Percentiles rank a stretch among this genome's conserved stretches.
Evolutionary conservation across 768 basidiomycete species (phyloP).

Genomic region (Auriscalpium orientale): DNA sequence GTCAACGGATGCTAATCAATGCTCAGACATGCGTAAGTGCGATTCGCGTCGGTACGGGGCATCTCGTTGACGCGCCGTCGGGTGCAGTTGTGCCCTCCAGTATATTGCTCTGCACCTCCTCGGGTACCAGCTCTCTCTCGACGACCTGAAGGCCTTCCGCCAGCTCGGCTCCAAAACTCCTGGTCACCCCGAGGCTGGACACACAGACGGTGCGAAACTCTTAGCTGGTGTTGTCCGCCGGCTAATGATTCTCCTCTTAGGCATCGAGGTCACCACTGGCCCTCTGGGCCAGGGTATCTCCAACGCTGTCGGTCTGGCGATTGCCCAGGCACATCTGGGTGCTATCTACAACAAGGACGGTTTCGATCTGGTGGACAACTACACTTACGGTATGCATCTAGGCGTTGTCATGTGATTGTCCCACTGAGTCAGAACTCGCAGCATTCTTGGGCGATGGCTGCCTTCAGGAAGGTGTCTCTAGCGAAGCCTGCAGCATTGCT

Average conservation of each 20-base stretch:
- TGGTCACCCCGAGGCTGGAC: constrained; percentile 80
- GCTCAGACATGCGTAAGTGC: constrained; percentile 65
- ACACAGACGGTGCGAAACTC: constrained; percentile 47
- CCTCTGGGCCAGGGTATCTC: constrained; percentile 94
- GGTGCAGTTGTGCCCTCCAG: constrained; percentile 78
- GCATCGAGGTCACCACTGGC: constrained; percentile 89
- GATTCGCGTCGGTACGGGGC: background rate
- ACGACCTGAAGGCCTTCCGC: constrained; percentile 91
- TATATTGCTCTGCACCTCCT: constrained; percentile 88
- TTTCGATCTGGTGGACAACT: constrained; percentile 77
- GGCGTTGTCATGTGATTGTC: no score
- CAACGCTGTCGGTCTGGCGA: constrained; percentile 89
- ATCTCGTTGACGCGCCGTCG: background rate
- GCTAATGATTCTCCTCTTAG: constrained; percentile 24
- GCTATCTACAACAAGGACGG: constrained; percentile 87
- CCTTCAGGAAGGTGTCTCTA: constrained; percentile 94
- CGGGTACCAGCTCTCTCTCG: constrained; percentile 87
- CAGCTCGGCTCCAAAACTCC: constrained; percentile 87
- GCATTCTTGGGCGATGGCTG: constrained; percentile 94
- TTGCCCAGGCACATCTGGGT: constrained; percentile 84
- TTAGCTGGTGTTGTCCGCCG: background rate
- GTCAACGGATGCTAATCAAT: background rate
- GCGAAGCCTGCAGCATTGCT: constrained; percentile 86
- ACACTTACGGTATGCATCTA: constrained; percentile 68
- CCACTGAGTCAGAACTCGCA: constrained; percentile 19